phyloP scores from a whole-genome alignment of 148 eudicot species.

The Fallopia convolvulus region DNA sequence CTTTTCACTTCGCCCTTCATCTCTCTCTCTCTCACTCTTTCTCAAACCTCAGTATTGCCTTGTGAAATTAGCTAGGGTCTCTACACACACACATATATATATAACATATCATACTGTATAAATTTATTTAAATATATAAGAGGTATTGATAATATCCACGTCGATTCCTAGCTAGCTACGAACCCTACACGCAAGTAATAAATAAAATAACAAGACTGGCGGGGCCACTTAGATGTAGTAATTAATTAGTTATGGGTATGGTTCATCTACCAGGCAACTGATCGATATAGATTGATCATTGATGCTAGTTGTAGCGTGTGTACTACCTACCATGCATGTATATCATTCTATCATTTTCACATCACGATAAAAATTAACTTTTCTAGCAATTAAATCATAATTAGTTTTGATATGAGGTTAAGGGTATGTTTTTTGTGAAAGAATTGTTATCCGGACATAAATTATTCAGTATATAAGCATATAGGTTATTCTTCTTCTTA shows the following conservation, averaged over 20 bases:
- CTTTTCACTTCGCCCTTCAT: not conserved
- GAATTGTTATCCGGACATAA: too few species aligned
- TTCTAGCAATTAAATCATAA: too few species aligned
- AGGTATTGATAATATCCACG: not conserved
- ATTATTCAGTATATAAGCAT: too few species aligned
- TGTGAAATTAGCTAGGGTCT: not conserved
- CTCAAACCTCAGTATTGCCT: not conserved
- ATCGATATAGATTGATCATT: not conserved
- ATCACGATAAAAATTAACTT: too few species aligned
- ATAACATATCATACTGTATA: not conserved
- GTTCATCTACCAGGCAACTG: not conserved
- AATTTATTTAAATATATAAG: not conserved
- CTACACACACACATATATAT: not conserved
- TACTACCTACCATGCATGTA: not conserved
- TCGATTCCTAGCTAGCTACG: not conserved
- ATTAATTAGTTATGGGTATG: slow-evolving; percentile 1
- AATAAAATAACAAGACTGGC: not conserved
- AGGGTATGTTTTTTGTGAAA: too few species aligned
- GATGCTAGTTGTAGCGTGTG: not conserved
- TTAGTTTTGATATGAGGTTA: too few species aligned
- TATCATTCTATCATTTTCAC: not conserved
- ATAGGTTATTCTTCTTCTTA: too few species aligned
- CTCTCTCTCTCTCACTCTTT: not conserved
- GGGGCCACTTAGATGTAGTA: too few species aligned
- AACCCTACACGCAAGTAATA: not conserved